These are phyloP conservation scores for Pyropia haitanensis DNA, from an alignment of 23 red algal species.

Conservation along the genomic window DNA sequence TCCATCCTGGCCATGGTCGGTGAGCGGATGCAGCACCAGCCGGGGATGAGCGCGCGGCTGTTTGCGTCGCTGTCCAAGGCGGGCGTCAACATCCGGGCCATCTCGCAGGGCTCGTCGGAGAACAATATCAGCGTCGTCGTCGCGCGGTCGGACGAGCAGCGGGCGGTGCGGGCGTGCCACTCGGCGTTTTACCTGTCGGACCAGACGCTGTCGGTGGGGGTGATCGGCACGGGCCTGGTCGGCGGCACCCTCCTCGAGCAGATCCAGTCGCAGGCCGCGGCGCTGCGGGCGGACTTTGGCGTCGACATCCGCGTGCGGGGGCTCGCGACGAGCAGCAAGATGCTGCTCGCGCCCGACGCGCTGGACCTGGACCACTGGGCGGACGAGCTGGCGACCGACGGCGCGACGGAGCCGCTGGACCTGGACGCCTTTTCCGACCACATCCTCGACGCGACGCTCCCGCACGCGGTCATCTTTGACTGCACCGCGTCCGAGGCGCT, in stretches of 20 bases:
- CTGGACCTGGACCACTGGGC: slow-evolving; percentile 61
- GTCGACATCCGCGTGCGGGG: slow-evolving; percentile 87
- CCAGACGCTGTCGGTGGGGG: slow-evolving; percentile 80
- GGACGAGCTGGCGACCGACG: slow-evolving; percentile 11
- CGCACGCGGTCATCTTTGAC: slow-evolving; percentile 87
- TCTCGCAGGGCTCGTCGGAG: slow-evolving; percentile 93
- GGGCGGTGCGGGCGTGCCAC: slow-evolving; percentile 78
- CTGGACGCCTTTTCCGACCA: slow-evolving; percentile 69
- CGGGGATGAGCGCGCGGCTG: slow-evolving; percentile 79
- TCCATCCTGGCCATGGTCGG: slow-evolving; percentile 95
- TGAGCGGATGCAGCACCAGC: slow-evolving; percentile 89
- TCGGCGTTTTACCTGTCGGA: slow-evolving; percentile 87
- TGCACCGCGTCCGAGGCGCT: slow-evolving; percentile 89
- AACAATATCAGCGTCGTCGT: slow-evolving; percentile 93
- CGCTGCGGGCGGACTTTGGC: slow-evolving; percentile 53
- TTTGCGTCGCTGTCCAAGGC: slow-evolving; percentile 73
- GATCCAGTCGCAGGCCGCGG: slow-evolving; percentile 65
- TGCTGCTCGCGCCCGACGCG: slow-evolving; percentile 54
- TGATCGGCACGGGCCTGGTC: slow-evolving; percentile 86
- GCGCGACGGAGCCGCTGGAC: slow-evolving; percentile 9
- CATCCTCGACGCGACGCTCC: slow-evolving; percentile 72
- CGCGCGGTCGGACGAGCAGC: slow-evolving; percentile 37
- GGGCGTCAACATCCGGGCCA: slow-evolving; percentile 83
- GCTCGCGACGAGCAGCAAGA: slow-evolving; percentile 63
- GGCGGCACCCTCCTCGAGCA: slow-evolving; percentile 77